Evolutionary conservation across 805 yeast genomes (phyloP), one percentile per base, ranked within the genome.

Genomic region (Candida maesae): DNA sequence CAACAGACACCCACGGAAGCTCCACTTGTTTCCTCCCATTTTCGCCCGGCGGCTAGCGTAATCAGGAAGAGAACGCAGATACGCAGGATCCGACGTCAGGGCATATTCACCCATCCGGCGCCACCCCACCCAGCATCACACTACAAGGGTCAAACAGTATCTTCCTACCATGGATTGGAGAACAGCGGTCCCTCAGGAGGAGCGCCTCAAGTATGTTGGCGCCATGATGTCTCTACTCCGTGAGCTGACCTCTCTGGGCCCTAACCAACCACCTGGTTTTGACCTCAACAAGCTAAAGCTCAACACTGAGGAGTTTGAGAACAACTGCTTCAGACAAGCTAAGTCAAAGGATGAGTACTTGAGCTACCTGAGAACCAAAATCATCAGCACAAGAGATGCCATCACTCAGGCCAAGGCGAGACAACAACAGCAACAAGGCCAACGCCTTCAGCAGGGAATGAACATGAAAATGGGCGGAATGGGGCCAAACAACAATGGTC

Each of bases 231-330:
- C 47, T 37, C 45, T 56, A 2, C 39, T 56, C 26, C 51, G 51
- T 26, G 61, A 57, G 31, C 38, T 55, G 16, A 49, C 59, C 0
- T 14, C 39, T 6, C 35, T 47, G 5, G 44, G 58, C 3, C 47
- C 41, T 30, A 39, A 47, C 29, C 45, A 39, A 2, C 39, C 51
- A 3, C 33, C 51, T 10, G 39, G 28, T 8, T 13, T 53, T 9
- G 70, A 68, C 28, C 52, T 64, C 18, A 67, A 64, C 37, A 73
- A 69, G 50, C 64, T 75, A 51, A 73, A 71, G 51, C 61, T 70
- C 4, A 67, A 79, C 51, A 88, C 89, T 4, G 82, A 78, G 51
- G 86, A 82, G 53, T 82, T 80, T 50, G 93, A 84, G 56, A 75
- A 78, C 44, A 77, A 71, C 50, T 74, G 87, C 18, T 83, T 71